These are phyloP conservation scores for Yamadazyma akitaensis DNA, from an alignment of 805 yeast species.

Conservation along the genomic window DNA sequence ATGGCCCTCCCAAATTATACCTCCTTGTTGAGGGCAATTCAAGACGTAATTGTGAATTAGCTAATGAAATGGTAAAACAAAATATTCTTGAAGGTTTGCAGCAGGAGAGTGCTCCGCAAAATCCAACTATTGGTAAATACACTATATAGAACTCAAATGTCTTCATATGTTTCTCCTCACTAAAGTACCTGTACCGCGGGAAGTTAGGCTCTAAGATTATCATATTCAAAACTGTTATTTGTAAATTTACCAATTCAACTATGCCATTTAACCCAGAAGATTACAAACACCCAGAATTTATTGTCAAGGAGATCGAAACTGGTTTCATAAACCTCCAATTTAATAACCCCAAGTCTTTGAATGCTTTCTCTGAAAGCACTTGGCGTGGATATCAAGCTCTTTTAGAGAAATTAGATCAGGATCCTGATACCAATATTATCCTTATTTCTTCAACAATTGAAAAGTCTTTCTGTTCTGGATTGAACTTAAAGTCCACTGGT, in stretches of 20 bases:
- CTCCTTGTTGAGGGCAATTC: conserved; percentile 73
- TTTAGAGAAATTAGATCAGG: conserved; percentile 43
- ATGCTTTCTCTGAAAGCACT: conserved; percentile 53
- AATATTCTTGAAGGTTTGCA: conserved; percentile 56
- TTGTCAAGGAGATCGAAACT: conserved; percentile 41
- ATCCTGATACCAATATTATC: conserved; percentile 47
- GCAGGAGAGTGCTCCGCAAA: conserved; percentile 34
- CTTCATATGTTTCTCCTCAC: background rate
- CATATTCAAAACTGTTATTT: background rate
- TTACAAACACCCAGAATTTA: conserved; percentile 27
- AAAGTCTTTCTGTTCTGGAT: conserved; percentile 59
- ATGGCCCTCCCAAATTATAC: conserved; percentile 68
- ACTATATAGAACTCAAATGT: conserved; percentile 24
- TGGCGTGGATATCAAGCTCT: conserved; percentile 57
- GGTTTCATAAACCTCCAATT: conserved; percentile 56
- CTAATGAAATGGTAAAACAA: conserved; percentile 55
- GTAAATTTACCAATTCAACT: background rate
- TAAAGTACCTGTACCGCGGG: background rate
- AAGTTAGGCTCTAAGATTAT: background rate
- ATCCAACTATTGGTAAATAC: conserved; percentile 45
- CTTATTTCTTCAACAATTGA: conserved; percentile 55
- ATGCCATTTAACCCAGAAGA: conserved; percentile 20
- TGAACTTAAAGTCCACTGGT: conserved; percentile 48
- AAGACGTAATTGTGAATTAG: conserved; percentile 54
- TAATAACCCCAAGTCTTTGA: conserved; percentile 57